phyloP scores from a whole-genome alignment of 352 stramenopile genomes.

The Pythium phragmitis region DNA sequence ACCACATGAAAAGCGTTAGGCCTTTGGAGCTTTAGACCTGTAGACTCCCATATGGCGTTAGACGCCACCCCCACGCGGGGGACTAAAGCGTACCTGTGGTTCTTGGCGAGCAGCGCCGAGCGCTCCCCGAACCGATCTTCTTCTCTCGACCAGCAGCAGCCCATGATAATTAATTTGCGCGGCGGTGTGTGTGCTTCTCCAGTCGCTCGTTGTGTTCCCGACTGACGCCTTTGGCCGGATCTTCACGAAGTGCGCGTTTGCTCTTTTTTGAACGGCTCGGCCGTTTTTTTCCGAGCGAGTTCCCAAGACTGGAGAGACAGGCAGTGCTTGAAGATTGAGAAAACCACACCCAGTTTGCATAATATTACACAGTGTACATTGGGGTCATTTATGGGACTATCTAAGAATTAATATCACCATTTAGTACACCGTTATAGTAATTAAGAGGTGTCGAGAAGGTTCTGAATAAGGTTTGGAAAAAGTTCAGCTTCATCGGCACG shows the following conservation, averaged over 20 bases:
- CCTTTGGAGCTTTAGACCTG: background rate
- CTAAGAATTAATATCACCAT: too few species aligned
- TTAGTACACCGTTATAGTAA: background rate
- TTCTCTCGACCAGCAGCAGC: slow-evolving; percentile 67
- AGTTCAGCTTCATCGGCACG: slow-evolving; percentile 20
- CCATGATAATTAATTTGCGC: slow-evolving; percentile 36
- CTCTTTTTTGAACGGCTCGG: background rate
- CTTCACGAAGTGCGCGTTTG: background rate
- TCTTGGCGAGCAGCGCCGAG: slow-evolving; percentile 55
- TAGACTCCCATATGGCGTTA: background rate
- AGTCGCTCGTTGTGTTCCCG: background rate
- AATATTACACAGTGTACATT: background rate
- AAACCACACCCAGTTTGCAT: background rate
- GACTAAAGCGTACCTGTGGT: slow-evolving; percentile 24
- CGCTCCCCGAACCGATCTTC: slow-evolving; percentile 62
- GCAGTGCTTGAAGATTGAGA: too few species aligned
- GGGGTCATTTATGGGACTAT: too few species aligned
- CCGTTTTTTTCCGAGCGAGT: background rate
- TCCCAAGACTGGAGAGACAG: too few species aligned
- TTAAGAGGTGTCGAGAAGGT: background rate
- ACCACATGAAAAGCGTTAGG: background rate
- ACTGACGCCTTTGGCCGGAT: too few species aligned
- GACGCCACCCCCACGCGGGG: background rate
- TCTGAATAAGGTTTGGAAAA: slow-evolving; percentile 1
- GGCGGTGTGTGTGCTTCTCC: background rate